Evolutionary conservation across 257 asterid genomes (phyloP), one percentile per base, ranked within the genome.

Genomic region (Verbena officinalis): DNA sequence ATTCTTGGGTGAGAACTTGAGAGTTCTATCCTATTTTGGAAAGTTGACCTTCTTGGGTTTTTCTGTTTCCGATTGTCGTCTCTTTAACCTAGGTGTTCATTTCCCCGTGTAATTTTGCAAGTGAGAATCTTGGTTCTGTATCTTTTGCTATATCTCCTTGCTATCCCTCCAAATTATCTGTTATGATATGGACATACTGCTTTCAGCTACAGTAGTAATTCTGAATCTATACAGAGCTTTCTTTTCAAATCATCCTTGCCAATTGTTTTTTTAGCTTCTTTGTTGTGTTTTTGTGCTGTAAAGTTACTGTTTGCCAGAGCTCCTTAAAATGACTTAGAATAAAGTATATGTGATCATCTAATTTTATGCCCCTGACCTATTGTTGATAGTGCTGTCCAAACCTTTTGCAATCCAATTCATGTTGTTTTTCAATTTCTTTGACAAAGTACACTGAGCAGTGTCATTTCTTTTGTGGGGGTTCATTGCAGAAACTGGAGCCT

Each of bases 401-500:
- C n/a, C 57, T 17, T n/a, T n/a, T n/a, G n/a, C 39, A 14, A 50
- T 22, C 53, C 51, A 46, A n/a, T 49, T 51, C 30, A 49, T 53
- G 31, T 30, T 42, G 55, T 43, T 48, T 44, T 53, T 11, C n/a
- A 42, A 5, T 59, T 53, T 70, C 39, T 13, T 3, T 45, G 8
- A 31, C n/a, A 62, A 59, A 17, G 48, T 53, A 46, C 42, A 21
- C 55, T 52, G 55, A 50, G 27, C 40, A 48, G 22, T 59, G n/a
- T 50, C 50, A 16, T 65, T 58, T 19, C 50, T 40, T 59, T 49
- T 34, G 17, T 11, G 34, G 52, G 31, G 60, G 2, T 46, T 59
- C 48, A n/a, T 59, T 23, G 59, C 62, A 57, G 46, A 54, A 53
- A 64, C 46, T 68, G 49, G 55, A 64, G 39, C 61, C 34, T 43